Evolutionary conservation across 2,329 filamentous ascomycete species (phyloP).

Genomic region (Cadophora sp.): DNA sequence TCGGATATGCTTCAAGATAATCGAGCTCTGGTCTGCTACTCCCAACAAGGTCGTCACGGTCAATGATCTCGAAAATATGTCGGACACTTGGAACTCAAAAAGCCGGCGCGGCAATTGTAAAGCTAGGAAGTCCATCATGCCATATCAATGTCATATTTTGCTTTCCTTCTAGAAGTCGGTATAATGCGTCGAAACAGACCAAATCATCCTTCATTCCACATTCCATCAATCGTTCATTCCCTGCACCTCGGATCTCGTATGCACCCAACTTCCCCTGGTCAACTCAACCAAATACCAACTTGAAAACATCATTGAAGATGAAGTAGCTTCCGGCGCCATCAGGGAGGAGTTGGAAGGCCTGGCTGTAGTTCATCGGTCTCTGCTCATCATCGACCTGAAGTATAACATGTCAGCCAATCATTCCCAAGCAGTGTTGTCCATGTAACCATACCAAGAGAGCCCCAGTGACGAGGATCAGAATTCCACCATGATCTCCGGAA

Average conservation of each 20-base stretch:
- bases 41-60: background rate
- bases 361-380: constrained; percentile 88
- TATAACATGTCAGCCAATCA: constrained; percentile 27
- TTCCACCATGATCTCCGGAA: constrained; percentile 67
- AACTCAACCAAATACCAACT: constrained; percentile 72
- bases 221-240: constrained; percentile 10
- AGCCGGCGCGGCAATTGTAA: background rate
- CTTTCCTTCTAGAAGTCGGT: constrained; percentile 32
- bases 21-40: too few relatives aligned
- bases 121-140: constrained; percentile 22
- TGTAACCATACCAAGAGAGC: constrained; percentile 72
- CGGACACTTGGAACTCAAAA: background rate
- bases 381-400: constrained; percentile 84
- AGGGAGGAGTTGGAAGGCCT: constrained; percentile 84
- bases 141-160: constrained; percentile 28
- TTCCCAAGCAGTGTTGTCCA: background rate
- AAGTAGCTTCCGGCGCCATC: constrained; percentile 75
- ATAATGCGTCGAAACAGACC: constrained; percentile 35
- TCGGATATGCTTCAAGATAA: too few relatives aligned
- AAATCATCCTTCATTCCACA: constrained; percentile 22
- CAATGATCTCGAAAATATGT: background rate
- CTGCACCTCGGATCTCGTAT: constrained; percentile 25
- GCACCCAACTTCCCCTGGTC: constrained; percentile 31
- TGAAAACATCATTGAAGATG: constrained; percentile 95
- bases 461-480: constrained; percentile 89